These are phyloP conservation scores for Mortierella sp. DNA, from an alignment of 371 early-diverging fungal genomes.

Conservation along the genomic window DNA sequence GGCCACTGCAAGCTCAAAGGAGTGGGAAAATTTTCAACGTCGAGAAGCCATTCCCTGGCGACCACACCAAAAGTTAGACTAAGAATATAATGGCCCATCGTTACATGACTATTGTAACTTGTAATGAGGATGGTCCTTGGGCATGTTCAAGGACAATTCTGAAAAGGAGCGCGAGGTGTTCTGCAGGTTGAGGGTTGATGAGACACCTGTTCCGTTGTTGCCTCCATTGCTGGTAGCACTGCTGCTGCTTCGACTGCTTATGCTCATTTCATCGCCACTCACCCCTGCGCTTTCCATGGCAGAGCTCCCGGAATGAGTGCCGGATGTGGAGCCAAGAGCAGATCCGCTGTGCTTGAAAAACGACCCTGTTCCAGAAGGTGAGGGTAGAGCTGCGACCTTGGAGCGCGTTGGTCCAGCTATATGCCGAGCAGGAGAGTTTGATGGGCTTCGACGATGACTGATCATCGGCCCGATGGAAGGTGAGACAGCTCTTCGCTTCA, in stretches of 20 bases:
- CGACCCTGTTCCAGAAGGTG: constrained; percentile 37
- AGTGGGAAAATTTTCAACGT: constrained; percentile 1
- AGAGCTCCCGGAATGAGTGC: constrained; percentile 1
- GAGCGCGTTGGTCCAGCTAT: constrained; percentile 32
- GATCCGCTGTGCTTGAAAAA: constrained; percentile 21
- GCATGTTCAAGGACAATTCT: constrained; percentile 36
- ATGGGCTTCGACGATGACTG: constrained; percentile 44
- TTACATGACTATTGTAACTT: not conserved
- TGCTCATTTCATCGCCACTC: not conserved
- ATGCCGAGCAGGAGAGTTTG: constrained; percentile 48
- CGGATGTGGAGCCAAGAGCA: not conserved
- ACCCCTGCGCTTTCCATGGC: constrained; percentile 1
- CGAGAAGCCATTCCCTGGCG: too few species aligned
- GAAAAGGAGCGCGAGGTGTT: constrained; percentile 51
- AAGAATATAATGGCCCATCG: not conserved
- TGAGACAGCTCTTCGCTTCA: constrained; percentile 49
- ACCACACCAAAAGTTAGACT: not conserved
- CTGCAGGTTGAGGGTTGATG: constrained; percentile 35
- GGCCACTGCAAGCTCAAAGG: too few species aligned
- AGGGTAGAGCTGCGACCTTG: constrained; percentile 32
- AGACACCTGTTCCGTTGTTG: not conserved
- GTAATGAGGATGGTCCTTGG: constrained; percentile 26
- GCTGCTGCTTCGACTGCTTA: not conserved
- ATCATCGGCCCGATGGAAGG: constrained; percentile 47
- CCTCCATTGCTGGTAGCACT: not conserved